Conservation (phyloP, 257 asterid species). For the Primulina eburnea region DNA sequence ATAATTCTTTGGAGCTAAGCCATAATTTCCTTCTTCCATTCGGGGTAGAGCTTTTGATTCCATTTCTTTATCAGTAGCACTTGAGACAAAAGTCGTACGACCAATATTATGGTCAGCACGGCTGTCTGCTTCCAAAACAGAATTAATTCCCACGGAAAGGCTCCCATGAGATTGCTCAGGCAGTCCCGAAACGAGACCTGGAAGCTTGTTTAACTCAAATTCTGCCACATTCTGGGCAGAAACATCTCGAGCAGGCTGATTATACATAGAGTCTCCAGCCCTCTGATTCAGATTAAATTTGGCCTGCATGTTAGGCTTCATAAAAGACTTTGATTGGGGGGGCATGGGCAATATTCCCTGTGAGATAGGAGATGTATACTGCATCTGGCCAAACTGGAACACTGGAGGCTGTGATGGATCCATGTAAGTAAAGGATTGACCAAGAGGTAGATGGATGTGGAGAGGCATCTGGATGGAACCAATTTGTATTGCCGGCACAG, state of each 20-base stretch:
- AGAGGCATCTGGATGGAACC: constrained; percentile 99
- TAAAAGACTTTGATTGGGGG: constrained; percentile 57
- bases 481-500: constrained; percentile 93
- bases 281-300: constrained; percentile 44
- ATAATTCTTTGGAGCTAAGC: constrained; percentile 35
- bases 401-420: constrained; percentile 74
- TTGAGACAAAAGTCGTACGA: constrained; percentile 31
- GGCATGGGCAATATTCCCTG: constrained; percentile 64
- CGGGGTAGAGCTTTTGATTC: constrained; percentile 35
- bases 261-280: constrained; percentile 41
- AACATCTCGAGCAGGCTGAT: constrained; percentile 42
- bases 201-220: constrained; percentile 40
- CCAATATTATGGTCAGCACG: constrained; percentile 23
- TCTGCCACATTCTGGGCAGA: constrained; percentile 34
- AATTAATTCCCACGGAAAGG: constrained; percentile 29
- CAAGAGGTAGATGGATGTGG: constrained; percentile 69
- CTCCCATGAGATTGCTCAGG: constrained; percentile 38
- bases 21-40: constrained; percentile 39
- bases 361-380: constrained; percentile 61
- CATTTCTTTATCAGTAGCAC: constrained; percentile 34
- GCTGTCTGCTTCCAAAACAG: constrained; percentile 33
- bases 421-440: constrained; percentile 58
- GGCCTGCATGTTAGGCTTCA: constrained; percentile 56
- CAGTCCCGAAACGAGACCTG: constrained; percentile 36
- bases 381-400: constrained; percentile 86